A percentile compares a stretch with the other conserved stretches of the same genome.
phyloP scores from a whole-genome alignment of 441 rosid genomes.

The Erodium texanum region DNA sequence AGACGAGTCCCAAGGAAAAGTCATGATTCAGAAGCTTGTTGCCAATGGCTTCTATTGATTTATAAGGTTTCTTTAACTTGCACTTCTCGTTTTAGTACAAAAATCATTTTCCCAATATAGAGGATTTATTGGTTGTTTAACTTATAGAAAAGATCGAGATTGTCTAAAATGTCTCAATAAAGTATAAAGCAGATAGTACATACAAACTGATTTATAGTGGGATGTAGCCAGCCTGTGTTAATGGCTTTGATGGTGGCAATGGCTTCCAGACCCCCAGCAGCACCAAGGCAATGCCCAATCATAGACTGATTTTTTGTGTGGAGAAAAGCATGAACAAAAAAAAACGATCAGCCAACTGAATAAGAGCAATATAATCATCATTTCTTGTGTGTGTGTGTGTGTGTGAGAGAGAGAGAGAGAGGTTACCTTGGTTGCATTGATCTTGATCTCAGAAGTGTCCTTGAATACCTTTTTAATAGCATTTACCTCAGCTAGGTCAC shows the following conservation, averaged over 20 bases:
- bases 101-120: not conserved
- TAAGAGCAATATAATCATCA: not conserved
- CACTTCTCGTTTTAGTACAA: not conserved
- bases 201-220: conserved; percentile 70
- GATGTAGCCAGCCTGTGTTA: conserved; percentile 63
- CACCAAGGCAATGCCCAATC: conserved; percentile 63
- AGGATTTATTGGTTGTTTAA: not conserved
- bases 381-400: not conserved
- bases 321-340: not conserved
- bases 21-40: not conserved
- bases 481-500: conserved; percentile 62
- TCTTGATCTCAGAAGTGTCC: conserved; percentile 55
- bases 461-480: conserved; percentile 56
- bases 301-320: conserved; percentile 31
- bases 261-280: conserved; percentile 62
- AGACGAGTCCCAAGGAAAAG: not conserved
- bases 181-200: not conserved
- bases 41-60: not conserved
- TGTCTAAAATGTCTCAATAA: not conserved
- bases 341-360: not conserved
- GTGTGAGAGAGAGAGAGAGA: not conserved
- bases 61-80: not conserved
- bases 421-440: conserved; percentile 61
- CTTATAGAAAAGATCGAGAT: not conserved
- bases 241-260: conserved; percentile 60